Evolutionary conservation across 2,329 filamentous ascomycete genomes (phyloP).

Genomic region (Talaromyces sp.): DNA sequence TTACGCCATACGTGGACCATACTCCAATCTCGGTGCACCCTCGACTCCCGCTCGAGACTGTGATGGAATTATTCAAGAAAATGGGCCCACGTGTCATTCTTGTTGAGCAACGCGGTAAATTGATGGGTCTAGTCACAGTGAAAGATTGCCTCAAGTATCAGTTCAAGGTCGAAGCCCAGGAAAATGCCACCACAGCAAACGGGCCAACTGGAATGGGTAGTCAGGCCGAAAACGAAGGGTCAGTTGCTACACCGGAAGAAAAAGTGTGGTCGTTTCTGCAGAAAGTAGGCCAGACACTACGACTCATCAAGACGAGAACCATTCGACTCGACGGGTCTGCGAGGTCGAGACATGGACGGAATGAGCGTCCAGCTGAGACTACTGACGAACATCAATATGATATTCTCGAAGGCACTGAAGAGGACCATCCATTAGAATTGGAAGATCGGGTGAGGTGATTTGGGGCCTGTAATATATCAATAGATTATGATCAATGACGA

Average conservation of each 20-base stretch:
- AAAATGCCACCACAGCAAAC: slow-evolving; percentile 53
- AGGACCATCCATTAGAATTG: slow-evolving; percentile 20
- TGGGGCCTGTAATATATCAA: background rate
- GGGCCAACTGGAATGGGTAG: background rate
- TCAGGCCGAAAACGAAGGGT: slow-evolving; percentile 21
- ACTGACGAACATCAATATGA: slow-evolving; percentile 7
- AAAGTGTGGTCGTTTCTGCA: slow-evolving; percentile 39
- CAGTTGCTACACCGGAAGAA: slow-evolving; percentile 30
- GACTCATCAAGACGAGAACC: background rate
- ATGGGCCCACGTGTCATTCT: slow-evolving; percentile 92
- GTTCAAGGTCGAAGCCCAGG: slow-evolving; percentile 88
- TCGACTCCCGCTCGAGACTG: slow-evolving; percentile 85
- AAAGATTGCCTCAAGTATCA: slow-evolving; percentile 98
- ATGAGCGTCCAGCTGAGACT: background rate
- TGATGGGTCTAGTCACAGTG: slow-evolving; percentile 84
- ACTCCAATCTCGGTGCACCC: slow-evolving; percentile 91
- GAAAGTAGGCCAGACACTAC: slow-evolving; percentile 25
- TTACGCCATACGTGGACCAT: slow-evolving; percentile 81
- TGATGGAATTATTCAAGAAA: slow-evolving; percentile 98
- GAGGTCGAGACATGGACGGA: slow-evolving; percentile 26
- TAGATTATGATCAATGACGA: slow-evolving; percentile 18
- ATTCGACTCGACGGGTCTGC: slow-evolving; percentile 12
- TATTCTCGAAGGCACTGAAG: slow-evolving; percentile 26
- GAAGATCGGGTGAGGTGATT: slow-evolving; percentile 12
- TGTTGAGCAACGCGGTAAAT: slow-evolving; percentile 80